Base-by-base conservation (phyloP, 257 asterid genomes). In the Echium plantagineum region DNA sequence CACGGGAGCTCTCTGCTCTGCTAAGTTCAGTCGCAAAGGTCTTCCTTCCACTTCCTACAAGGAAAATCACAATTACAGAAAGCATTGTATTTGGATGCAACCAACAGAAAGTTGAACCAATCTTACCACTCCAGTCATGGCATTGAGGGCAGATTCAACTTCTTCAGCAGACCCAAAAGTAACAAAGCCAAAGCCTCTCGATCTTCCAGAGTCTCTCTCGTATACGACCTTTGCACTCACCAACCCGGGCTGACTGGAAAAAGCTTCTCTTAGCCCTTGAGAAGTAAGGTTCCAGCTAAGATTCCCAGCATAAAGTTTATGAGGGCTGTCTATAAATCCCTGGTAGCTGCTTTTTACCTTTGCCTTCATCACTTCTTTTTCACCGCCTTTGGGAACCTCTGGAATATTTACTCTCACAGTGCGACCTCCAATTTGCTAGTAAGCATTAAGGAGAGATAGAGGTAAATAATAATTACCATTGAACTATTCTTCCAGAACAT, bases 361-460 rank as follows among this genome's bases (percentile, higher is more conserved):
- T 64, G 90, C 75, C 58, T 62, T 72, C 80, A 78, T 80, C 26
- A 88, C 80, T 83, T 91, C 96, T 67, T 93, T 78, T 64, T 88
- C 98, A 30, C 95, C 95, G 6, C 97, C 97, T 67, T 81, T 77
- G 59, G 97, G 97, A 63, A 91, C 98, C 78, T 88, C 98, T 0
- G 98, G 94, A 69, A 88, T 80, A 84, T 91, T 91, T 58, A 91
- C 97, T 78, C 79, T 91, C 15, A 84, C 84, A 0, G 89, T 77
- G 30, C 98, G 83, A 10, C 94, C 94, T 62, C 97, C 98, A 46
- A 88, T 79, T 89, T 75, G 94, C 97, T 88, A 71, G 59, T 65
- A 59, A 42, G 9, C 64, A 58, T 58, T 52, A 31, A 58, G 51
- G 31, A 60, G 38, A 20, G 28, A 18, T 63, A 20, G 46, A 38